phyloP scores from a whole-genome alignment of 192 early-diverging fungal species.

The Chytriomyces sp. region DNA sequence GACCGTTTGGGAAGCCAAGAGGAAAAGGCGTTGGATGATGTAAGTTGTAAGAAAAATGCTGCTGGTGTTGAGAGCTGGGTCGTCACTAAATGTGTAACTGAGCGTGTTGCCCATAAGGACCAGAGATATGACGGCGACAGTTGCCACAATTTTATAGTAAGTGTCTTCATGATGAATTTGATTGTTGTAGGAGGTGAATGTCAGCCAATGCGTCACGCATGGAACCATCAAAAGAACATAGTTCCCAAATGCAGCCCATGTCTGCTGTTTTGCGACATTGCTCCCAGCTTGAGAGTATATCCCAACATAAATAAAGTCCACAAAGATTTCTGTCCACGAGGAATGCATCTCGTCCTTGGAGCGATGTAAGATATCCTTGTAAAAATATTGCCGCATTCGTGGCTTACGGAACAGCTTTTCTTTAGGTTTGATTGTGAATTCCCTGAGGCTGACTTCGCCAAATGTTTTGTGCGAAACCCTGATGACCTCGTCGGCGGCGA shows the following conservation, averaged over 20 bases:
- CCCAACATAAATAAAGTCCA: conserved; percentile 32
- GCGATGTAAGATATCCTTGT: conserved; percentile 13
- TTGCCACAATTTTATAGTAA: neutral
- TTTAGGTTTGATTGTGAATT: neutral
- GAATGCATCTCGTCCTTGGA: conserved; percentile 12
- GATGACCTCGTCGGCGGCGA: neutral
- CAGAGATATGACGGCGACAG: neutral
- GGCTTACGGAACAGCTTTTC: conserved; percentile 1
- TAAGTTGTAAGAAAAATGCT: neutral
- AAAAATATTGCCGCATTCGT: conserved; percentile 27
- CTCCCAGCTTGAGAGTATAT: neutral
- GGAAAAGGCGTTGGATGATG: neutral
- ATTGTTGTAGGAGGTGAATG: conserved; percentile 19
- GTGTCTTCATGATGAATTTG: neutral
- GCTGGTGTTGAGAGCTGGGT: neutral
- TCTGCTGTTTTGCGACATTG: neutral
- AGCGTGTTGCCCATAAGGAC: conserved; percentile 1
- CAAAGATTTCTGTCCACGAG: conserved; percentile 30
- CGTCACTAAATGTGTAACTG: neutral
- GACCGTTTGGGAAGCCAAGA: neutral
- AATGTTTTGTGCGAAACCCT: neutral
- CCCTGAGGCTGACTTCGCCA: neutral
- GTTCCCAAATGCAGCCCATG: neutral
- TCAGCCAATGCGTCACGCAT: neutral
- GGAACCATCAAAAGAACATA: conserved; percentile 20